Base-by-base conservation (phyloP, 345 rosid genomes). In the Reutealis trisperma region DNA sequence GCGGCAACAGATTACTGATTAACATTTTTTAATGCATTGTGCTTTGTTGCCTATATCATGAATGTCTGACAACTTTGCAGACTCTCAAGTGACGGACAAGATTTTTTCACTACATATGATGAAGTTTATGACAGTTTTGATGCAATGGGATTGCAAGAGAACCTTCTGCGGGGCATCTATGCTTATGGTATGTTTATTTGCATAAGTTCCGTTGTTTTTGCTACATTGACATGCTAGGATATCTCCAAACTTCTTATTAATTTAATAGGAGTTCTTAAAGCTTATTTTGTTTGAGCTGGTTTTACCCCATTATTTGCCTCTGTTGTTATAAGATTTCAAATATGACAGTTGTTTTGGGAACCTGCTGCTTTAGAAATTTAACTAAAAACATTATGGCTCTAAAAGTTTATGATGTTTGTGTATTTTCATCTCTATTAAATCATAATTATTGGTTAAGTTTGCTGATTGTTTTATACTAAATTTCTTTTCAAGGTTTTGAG, bases 131-230 rank as follows among this genome's bases (percentile, higher is more conserved):
- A 94, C 19, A 91, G 86, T 74, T 94, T 94, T 83, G 98, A 93
- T 83, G 73, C 89, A 2, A 94, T 94, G 98, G 97, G 90, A 8
- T 64, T 94, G 84, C 91, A 85, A 66, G 89, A 91, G 61, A 90
- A 93, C 80, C 98, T 93, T 81, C 84, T 94, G 21, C 83, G 98
- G 81, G 98, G 98, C 44, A 94, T 93, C 67, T 94, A 91, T 81
- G 98, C 97, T 25, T 94, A 94, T 79, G 98, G 98, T 94, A 83
- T 3, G 87, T 84, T 34, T 19, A 15, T 71, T 22, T 22, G 12
- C 18, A 2, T 37, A 6, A 21, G 22, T 25, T 12, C 54, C 4
- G 32, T 16, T 63, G 15, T 25, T 12, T 12, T 52, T 8, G 32
- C 11, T 63, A 15, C 32, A 24, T 4, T 45, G 2, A 2, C 52